Evolutionary conservation across 345 rosid species (phyloP).

Genomic region (Gossypioides kirkii): DNA sequence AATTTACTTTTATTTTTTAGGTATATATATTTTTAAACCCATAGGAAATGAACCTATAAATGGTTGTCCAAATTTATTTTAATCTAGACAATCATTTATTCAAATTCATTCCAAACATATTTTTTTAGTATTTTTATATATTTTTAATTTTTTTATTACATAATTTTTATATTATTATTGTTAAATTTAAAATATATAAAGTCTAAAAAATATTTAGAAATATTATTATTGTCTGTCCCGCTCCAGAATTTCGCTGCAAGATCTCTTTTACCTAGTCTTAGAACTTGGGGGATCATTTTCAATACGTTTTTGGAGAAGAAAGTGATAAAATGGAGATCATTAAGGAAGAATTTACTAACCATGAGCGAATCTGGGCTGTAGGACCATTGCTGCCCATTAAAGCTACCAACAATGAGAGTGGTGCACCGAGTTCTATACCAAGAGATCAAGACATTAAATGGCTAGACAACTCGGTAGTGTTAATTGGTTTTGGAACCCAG

Average conservation of each 20-base stretch:
- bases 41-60: no score
- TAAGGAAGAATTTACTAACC: conserved; percentile 26
- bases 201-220: no score
- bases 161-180: no score
- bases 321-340: conserved; percentile 35
- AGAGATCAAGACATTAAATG: conserved; percentile 33
- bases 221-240: conserved; percentile 52
- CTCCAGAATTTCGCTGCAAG: conserved; percentile 4
- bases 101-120: no score
- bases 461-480: conserved; percentile 52
- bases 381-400: conserved; percentile 40
- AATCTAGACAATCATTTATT: no score
- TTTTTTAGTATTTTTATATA: no score
- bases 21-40: no score
- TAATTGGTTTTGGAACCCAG: conserved; percentile 66
- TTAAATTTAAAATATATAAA: conserved; percentile 31
- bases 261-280: background rate
- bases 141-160: no score
- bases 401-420: conserved; percentile 8
- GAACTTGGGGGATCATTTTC: conserved; percentile 48
- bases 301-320: conserved; percentile 43
- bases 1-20: no score
- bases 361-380: conserved; percentile 37
- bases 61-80: no score
- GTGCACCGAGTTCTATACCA: conserved; percentile 39